Percentiles rank a stretch among this genome's conserved stretches.
These are phyloP conservation scores for Aureobasidium zeae DNA, from an alignment of 2,329 filamentous ascomycete genomes.

Conservation along the genomic window DNA sequence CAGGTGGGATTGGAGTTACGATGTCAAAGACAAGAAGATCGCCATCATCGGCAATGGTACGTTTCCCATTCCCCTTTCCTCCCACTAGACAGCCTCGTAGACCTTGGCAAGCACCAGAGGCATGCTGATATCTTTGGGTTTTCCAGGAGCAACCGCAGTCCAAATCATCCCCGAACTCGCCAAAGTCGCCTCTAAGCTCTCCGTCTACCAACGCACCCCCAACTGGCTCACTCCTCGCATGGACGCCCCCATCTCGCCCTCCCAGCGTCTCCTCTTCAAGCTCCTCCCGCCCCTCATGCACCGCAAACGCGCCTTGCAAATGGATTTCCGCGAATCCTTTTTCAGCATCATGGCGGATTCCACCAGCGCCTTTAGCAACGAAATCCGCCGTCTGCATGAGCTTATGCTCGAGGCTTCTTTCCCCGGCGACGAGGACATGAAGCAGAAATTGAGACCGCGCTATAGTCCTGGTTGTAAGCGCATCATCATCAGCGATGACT, in stretches of 20 bases:
- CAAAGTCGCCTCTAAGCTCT: slow-evolving; percentile 41
- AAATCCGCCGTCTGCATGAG: slow-evolving; percentile 32
- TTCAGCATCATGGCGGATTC: slow-evolving; percentile 38
- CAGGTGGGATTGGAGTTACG: slow-evolving; percentile 52
- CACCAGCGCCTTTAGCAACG: slow-evolving; percentile 32
- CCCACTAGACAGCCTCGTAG: too few relatives aligned
- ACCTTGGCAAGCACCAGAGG: not conserved
- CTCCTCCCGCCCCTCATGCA: slow-evolving; percentile 44
- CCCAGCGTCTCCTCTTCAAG: slow-evolving; percentile 36
- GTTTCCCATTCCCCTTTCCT: too few relatives aligned
- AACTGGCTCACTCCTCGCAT: slow-evolving; percentile 50
- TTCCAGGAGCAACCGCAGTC: slow-evolving; percentile 44
- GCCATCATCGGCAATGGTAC: slow-evolving; percentile 51
- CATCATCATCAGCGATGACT: slow-evolving; percentile 48
- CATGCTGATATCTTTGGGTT: not conserved
- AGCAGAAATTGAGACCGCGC: slow-evolving; percentile 45
- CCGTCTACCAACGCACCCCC: slow-evolving; percentile 49
- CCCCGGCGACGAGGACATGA: slow-evolving; percentile 41
- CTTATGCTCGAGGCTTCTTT: slow-evolving; percentile 39
- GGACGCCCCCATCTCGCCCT: slow-evolving; percentile 38
- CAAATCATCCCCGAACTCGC: slow-evolving; percentile 52
- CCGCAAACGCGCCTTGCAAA: slow-evolving; percentile 42
- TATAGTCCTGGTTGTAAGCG: slow-evolving; percentile 49
- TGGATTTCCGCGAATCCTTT: slow-evolving; percentile 47
- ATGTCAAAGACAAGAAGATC: slow-evolving; percentile 45